Percentiles rank a stretch among this genome's conserved stretches.
These are phyloP conservation scores for Cryptosporidium canis DNA, from an alignment of 169 alveolate species.

Conservation along the genomic window DNA sequence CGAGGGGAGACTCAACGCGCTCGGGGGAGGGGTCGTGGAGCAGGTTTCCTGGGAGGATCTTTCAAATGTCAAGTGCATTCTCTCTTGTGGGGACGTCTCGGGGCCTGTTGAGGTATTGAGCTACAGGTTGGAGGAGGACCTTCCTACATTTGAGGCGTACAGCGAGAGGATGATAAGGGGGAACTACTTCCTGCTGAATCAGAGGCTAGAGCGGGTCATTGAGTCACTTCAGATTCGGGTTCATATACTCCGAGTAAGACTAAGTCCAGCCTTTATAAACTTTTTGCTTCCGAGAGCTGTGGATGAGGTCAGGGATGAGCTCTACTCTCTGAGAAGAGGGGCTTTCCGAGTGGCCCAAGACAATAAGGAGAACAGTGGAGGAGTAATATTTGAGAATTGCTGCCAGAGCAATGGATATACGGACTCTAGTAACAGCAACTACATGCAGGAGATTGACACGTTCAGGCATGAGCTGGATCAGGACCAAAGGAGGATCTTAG, in stretches of 20 bases:
- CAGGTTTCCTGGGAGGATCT: slow-evolving; percentile 1
- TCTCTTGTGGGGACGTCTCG: background rate
- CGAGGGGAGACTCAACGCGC: background rate
- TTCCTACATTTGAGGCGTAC: background rate
- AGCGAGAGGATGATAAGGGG: background rate
- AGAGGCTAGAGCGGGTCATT: slow-evolving; percentile 21
- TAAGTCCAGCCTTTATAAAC: slow-evolving; percentile 35
- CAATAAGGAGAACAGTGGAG: background rate
- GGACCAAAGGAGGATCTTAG: background rate
- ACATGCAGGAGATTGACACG: background rate
- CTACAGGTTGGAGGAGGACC: background rate
- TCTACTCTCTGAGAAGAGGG: slow-evolving; percentile 6
- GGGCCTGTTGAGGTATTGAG: background rate
- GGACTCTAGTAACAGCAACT: background rate
- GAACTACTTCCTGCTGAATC: background rate
- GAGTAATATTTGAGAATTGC: background rate
- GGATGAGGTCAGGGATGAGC: slow-evolving; percentile 42
- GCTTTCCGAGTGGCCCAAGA: background rate
- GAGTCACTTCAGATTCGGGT: slow-evolving; percentile 32
- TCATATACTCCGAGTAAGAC: slow-evolving; percentile 5
- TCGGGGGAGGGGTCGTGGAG: background rate
- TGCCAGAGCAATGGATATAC: background rate
- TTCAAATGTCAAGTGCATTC: background rate
- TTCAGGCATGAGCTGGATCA: background rate
- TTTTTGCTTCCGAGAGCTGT: slow-evolving; percentile 38